These are phyloP conservation scores for Senecio squalidus DNA, from an alignment of 140 eudicot species.

Conservation along the genomic window DNA sequence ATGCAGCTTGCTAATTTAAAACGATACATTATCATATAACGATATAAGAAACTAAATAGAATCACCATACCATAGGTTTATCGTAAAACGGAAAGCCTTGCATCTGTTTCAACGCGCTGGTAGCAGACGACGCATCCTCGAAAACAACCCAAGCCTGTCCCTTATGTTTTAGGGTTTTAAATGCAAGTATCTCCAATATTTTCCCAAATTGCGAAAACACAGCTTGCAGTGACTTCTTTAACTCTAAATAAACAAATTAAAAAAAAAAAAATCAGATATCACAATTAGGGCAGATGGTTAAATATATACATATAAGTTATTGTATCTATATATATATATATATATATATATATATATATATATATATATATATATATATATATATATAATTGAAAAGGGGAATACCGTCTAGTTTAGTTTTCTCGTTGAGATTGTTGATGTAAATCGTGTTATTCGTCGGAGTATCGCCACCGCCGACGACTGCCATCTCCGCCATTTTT, in stretches of 20 bases:
- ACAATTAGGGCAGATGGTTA: not conserved
- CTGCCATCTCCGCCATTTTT: conserved; percentile 53
- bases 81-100: conserved; percentile 95
- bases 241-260: conserved; percentile 30
- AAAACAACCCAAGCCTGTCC: conserved; percentile 99
- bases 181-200: conserved; percentile 84
- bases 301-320: too few relatives aligned
- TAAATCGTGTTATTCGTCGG: conserved; percentile 78
- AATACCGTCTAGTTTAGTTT: conserved; percentile 84
- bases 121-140: conserved; percentile 66
- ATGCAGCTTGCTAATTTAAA: not conserved
- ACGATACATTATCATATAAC: not conserved
- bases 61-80: conserved; percentile 88
- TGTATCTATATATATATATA: too few relatives aligned
- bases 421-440: conserved; percentile 95
- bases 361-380: too few relatives aligned
- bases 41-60: not conserved
- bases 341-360: too few relatives aligned
- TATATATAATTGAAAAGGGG: too few relatives aligned
- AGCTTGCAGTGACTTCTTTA: conserved; percentile 86
- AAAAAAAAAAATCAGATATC: not conserved
- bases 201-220: conserved; percentile 92
- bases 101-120: conserved; percentile 78
- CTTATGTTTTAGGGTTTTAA: conserved; percentile 91
- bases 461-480: conserved; percentile 40